Evolutionary conservation across 2,329 filamentous ascomycete genomes (phyloP).

Genomic region (Aspergillus intermedius): DNA sequence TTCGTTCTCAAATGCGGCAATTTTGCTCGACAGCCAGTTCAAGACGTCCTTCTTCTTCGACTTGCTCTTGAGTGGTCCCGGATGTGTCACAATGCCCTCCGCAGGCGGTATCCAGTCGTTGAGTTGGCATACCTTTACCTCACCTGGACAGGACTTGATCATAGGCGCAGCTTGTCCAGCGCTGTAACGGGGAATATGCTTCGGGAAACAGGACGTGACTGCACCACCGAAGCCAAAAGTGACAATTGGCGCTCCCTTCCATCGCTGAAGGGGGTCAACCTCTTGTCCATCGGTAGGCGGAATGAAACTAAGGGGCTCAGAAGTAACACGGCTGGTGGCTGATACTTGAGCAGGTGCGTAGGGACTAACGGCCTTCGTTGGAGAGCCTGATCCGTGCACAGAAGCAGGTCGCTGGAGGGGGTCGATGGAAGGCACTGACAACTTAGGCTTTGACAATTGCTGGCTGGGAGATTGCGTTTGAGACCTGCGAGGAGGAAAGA

Average conservation of each 20-base stretch:
- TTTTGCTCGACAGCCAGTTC: conserved; percentile 70
- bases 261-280: conserved; percentile 74
- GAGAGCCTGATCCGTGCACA: conserved; percentile 42
- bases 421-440: conserved; percentile 39
- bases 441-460: conserved; percentile 43
- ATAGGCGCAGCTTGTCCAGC: conserved; percentile 66
- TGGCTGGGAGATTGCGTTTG: conserved; percentile 56
- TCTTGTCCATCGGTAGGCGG: conserved; percentile 50
- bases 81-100: conserved; percentile 72
- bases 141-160: conserved; percentile 75
- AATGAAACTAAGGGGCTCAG: conserved; percentile 50
- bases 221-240: conserved; percentile 82
- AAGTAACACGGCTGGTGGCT: conserved; percentile 37
- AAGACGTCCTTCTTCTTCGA: conserved; percentile 92
- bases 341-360: conserved; percentile 29
- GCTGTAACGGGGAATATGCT: conserved; percentile 78
- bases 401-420: conserved; percentile 50
- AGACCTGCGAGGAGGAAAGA: conserved; percentile 43
- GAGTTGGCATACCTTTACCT: conserved; percentile 68
- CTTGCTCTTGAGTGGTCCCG: conserved; percentile 81
- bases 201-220: conserved; percentile 79
- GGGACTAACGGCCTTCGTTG: conserved; percentile 30
- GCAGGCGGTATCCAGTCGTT: conserved; percentile 66
- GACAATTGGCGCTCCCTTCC: conserved; percentile 84
- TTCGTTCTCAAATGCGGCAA: conserved; percentile 62